A percentile compares a stretch with the other conserved stretches of the same genome.
Conservation (phyloP, 495 filamentous ascomycete genomes). For the Wilcoxina mikolae region DNA sequence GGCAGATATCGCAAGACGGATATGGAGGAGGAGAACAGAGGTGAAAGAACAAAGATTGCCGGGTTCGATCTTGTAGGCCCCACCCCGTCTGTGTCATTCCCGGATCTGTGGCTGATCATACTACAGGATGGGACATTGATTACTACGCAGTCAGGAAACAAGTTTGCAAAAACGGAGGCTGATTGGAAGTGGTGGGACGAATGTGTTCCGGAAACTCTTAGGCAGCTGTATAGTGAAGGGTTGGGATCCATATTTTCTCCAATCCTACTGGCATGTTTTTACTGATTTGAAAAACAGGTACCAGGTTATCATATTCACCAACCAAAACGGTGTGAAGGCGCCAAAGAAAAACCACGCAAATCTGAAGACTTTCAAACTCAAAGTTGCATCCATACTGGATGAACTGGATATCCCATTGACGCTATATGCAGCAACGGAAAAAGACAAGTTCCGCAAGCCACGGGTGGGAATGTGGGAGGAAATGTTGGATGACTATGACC, state of each 20-base stretch:
- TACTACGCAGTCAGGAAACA: conserved; percentile 61
- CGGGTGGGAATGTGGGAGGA: conserved; percentile 81
- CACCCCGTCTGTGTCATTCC: neutral
- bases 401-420: conserved; percentile 62
- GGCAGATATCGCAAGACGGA: conserved; percentile 45
- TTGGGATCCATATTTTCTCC: conserved; percentile 30
- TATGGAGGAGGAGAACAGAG: neutral
- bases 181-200: conserved; percentile 96
- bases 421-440: conserved; percentile 70
- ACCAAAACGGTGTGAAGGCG: conserved; percentile 71
- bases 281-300: conserved; percentile 38
- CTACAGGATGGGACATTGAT: conserved; percentile 76
- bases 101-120: neutral
- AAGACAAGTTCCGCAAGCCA: conserved; percentile 75
- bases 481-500: conserved; percentile 55
- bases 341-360: conserved; percentile 47
- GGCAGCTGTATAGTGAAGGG: conserved; percentile 55
- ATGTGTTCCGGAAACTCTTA: conserved; percentile 49
- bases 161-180: conserved; percentile 47
- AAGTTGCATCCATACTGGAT: conserved; percentile 50
- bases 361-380: conserved; percentile 62
- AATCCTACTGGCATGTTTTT: neutral
- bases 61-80: conserved; percentile 69
- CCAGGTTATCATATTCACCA: conserved; percentile 64
- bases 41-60: conserved; percentile 46